A percentile compares a stretch with the other conserved stretches of the same genome.
phyloP scores from a whole-genome alignment of 2,329 filamentous ascomycete genomes.

The Sclerotinia trifoliorum region DNA sequence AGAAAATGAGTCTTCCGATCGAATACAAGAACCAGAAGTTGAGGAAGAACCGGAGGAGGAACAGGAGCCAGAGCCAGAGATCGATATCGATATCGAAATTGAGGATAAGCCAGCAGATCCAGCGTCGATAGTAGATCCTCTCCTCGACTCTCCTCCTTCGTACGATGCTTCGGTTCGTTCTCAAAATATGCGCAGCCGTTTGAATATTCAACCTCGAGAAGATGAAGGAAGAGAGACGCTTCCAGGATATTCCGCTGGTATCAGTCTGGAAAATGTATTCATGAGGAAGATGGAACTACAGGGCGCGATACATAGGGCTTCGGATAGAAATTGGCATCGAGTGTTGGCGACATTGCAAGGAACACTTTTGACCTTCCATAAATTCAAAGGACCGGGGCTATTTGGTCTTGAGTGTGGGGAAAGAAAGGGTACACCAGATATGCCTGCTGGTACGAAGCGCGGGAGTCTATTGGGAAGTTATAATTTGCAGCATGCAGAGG shows the following conservation, averaged over 20 bases:
- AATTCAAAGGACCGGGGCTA: slow-evolving; percentile 58
- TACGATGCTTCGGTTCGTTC: slow-evolving; percentile 30
- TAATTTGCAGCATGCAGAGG: slow-evolving; percentile 71
- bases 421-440: slow-evolving; percentile 50
- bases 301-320: slow-evolving; percentile 60
- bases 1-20: slow-evolving; percentile 16
- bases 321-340: slow-evolving; percentile 62
- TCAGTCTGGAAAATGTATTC: slow-evolving; percentile 57
- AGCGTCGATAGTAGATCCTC: background rate
- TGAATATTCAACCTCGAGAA: slow-evolving; percentile 40
- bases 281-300: slow-evolving; percentile 65
- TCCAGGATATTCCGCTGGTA: slow-evolving; percentile 57
- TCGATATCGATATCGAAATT: background rate
- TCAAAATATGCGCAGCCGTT: slow-evolving; percentile 26
- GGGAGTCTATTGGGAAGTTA: slow-evolving; percentile 64
- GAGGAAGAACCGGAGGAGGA: slow-evolving; percentile 14
- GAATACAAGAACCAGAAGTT: background rate
- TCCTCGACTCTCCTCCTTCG: slow-evolving; percentile 28
- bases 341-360: slow-evolving; percentile 65
- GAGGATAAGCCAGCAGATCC: slow-evolving; percentile 8
- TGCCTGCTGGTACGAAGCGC: slow-evolving; percentile 51
- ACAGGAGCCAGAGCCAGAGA: background rate
- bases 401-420: slow-evolving; percentile 49
- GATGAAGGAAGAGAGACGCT: slow-evolving; percentile 48
- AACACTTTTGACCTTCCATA: slow-evolving; percentile 65